A percentile compares a stretch with the other conserved stretches of the same genome.
These are phyloP conservation scores for Tetrahymena malaccensis DNA, from an alignment of 73 alveolate species.

Conservation along the genomic window DNA sequence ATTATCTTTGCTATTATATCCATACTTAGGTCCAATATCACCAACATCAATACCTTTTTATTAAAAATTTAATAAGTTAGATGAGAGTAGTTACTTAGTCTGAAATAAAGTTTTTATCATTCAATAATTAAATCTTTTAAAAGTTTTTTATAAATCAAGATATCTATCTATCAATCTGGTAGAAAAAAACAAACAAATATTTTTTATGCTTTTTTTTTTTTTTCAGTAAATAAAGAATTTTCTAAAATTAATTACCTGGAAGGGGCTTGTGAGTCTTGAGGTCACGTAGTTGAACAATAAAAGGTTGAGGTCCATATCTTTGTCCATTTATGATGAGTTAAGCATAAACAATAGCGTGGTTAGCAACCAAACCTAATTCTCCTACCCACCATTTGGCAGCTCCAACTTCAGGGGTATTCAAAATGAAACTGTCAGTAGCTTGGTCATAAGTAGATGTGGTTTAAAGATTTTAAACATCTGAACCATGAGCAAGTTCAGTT, in stretches of 20 bases:
- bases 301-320: constrained; percentile 68
- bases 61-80: not conserved
- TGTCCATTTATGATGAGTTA: constrained; percentile 62
- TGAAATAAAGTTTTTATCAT: not conserved
- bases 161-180: not conserved
- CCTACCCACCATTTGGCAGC: constrained; percentile 87
- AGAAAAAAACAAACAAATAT: too few species aligned
- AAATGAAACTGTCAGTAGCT: constrained; percentile 54
- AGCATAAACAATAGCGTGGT: constrained; percentile 71
- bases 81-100: not conserved
- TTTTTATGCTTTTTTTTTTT: not conserved
- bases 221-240: not conserved
- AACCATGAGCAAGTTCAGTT: constrained; percentile 87
- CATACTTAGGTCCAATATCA: constrained; percentile 41
- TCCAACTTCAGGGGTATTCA: constrained; percentile 57
- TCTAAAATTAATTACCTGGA: constrained; percentile 65
- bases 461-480: constrained; percentile 63
- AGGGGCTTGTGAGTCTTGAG: constrained; percentile 63
- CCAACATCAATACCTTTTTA: constrained; percentile 32
- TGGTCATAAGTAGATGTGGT: constrained; percentile 68
- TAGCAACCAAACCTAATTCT: constrained; percentile 63
- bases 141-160: not conserved
- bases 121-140: not conserved
- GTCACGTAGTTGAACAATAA: constrained; percentile 64
- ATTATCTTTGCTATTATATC: constrained; percentile 21